Evolutionary conservation across 352 stramenopile species (phyloP).

Genomic region (Phytophthora pistaciae): DNA sequence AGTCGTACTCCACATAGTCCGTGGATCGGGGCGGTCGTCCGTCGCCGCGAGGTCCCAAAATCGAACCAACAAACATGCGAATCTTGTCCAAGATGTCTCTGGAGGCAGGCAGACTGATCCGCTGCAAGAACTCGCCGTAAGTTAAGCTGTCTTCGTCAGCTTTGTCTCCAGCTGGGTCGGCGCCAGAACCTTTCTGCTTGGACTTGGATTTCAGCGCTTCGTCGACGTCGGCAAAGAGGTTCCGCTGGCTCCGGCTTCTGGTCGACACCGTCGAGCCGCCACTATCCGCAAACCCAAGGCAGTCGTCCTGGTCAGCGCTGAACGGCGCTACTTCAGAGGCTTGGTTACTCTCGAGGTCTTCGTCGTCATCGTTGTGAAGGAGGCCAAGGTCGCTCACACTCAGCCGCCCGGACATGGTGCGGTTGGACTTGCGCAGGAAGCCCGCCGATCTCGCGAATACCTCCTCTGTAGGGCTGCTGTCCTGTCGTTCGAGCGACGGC

Average conservation of each 20-base stretch:
- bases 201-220: slow-evolving; percentile 36
- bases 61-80: slow-evolving; percentile 79
- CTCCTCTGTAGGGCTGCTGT: slow-evolving; percentile 68
- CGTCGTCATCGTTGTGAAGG: slow-evolving; percentile 50
- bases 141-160: slow-evolving; percentile 60
- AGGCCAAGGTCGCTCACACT: slow-evolving; percentile 86
- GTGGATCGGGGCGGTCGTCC: slow-evolving; percentile 68
- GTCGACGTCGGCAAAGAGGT: slow-evolving; percentile 72
- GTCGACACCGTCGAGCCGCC: slow-evolving; percentile 16
- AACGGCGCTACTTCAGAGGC: slow-evolving; percentile 7
- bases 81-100: slow-evolving; percentile 80
- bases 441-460: slow-evolving; percentile 71
- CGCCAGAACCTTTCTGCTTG: slow-evolving; percentile 28
- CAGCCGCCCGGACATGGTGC: slow-evolving; percentile 63
- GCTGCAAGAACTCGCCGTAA: slow-evolving; percentile 83
- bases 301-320: slow-evolving; percentile 19
- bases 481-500: slow-evolving; percentile 55
- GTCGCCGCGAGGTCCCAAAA: slow-evolving; percentile 81
- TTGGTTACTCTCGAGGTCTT: slow-evolving; percentile 29
- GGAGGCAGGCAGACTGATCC: slow-evolving; percentile 74
- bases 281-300: slow-evolving; percentile 15
- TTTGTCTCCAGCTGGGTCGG: slow-evolving; percentile 35
- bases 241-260: slow-evolving; percentile 55
- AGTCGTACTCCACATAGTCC: slow-evolving; percentile 85
- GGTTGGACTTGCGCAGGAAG: slow-evolving; percentile 70